phyloP scores from a whole-genome alignment of 2,329 filamentous ascomycete species.

The Stemphylium beticola region DNA sequence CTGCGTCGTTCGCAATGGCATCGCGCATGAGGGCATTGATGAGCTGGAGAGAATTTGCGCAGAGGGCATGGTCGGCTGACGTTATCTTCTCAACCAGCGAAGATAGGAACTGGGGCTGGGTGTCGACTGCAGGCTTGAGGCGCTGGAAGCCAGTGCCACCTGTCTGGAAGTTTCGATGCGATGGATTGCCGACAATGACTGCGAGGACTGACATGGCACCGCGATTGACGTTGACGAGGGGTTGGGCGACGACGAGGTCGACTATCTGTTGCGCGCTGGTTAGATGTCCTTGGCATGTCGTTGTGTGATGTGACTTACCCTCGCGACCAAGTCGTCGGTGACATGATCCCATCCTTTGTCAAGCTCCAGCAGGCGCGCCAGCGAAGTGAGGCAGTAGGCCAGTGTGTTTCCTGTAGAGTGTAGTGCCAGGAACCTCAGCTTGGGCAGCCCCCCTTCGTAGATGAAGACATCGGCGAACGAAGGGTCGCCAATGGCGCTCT shows the following conservation, averaged over 20 bases:
- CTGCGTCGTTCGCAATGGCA: slow-evolving; percentile 76
- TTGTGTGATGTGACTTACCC: slow-evolving; percentile 54
- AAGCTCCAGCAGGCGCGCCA: slow-evolving; percentile 86
- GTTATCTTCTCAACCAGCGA: slow-evolving; percentile 90
- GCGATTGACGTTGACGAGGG: slow-evolving; percentile 93
- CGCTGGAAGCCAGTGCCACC: slow-evolving; percentile 86
- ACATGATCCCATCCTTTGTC: slow-evolving; percentile 98
- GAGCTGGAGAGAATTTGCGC: slow-evolving; percentile 91
- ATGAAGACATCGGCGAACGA: slow-evolving; percentile 98
- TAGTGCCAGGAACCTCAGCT: slow-evolving; percentile 83
- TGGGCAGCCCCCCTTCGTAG: slow-evolving; percentile 80
- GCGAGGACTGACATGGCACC: slow-evolving; percentile 97
- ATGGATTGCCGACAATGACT: slow-evolving; percentile 86
- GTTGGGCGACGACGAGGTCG: slow-evolving; percentile 91
- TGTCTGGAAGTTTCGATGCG: slow-evolving; percentile 60
- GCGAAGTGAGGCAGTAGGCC: slow-evolving; percentile 90
- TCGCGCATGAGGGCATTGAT: slow-evolving; percentile 96
- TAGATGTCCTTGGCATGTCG: slow-evolving; percentile 8
- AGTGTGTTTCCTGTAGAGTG: slow-evolving; percentile 89
- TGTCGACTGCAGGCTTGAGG: slow-evolving; percentile 86
- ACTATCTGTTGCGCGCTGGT: slow-evolving; percentile 65
- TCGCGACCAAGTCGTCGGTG: slow-evolving; percentile 71
- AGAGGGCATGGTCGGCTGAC: slow-evolving; percentile 92
- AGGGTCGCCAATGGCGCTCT: slow-evolving; percentile 92
- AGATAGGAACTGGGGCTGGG: slow-evolving; percentile 92